Base-by-base conservation (phyloP, 371 early-diverging fungal species). In the Umbelopsis sp. region DNA sequence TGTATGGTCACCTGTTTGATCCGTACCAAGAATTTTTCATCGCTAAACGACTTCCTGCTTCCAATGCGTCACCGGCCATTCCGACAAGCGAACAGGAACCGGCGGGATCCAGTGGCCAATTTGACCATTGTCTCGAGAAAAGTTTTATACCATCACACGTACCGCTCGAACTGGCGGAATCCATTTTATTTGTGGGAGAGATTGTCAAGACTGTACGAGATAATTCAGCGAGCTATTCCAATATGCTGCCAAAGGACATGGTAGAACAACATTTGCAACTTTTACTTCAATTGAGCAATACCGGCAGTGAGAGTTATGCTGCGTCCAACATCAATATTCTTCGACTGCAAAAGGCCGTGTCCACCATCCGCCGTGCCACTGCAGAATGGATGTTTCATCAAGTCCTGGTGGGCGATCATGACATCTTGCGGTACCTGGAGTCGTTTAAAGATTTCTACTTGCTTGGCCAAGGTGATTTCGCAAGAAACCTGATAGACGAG, bases 121-220 rank as follows among this genome's bases (percentile, higher is more conserved):
- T 85, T 44, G 80, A 86, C 18, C 91, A 84, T 65, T 65, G 64
- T 0, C 69, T 93, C 12, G 83, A 81, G 9, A 70, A 79, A 16
- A 71, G 74, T 2, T 70, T 79, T 50, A 71, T 89, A 2, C 93
- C 93, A 3, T 38, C 63, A 1, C 86, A 86, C 70, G 75, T 94
- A 20, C 75, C 90, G 16, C 46, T 62, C 3, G 52, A 74, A 0
- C 41, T 89, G 14, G 89, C 86, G 0, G 81, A 89, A 41, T 83
- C 86, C 0, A 86, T 94, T 57, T 72, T 92, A 20, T 94, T 92
- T 80, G 84, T 92, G 25, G 94, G 94, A 1, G 91, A 91, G 68
- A 87, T 92, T 0, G 83, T 92, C 14, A 82, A 86, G 1, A 90
- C 89, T 18, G 88, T 90, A 12, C 69, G 68, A 16, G 70, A 86